These are phyloP conservation scores for Phytomonas francai DNA, from an alignment of 208 protist genomes.

Conservation along the genomic window DNA sequence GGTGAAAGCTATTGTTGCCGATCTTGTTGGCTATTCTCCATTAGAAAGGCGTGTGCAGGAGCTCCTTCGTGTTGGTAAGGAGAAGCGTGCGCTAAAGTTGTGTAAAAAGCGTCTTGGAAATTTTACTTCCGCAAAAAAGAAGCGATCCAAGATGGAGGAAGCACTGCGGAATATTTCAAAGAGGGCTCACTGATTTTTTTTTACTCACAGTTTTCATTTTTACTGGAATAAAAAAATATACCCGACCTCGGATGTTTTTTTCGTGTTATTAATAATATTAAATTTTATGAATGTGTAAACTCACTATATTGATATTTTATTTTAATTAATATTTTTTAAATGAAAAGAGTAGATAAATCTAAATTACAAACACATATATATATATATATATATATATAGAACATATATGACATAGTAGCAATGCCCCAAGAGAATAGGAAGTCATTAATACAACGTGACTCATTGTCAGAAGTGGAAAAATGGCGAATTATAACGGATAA, in stretches of 20 bases:
- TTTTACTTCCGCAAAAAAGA: not conserved
- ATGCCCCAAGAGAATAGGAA: not conserved
- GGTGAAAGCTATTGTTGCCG: not conserved
- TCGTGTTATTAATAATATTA: not conserved
- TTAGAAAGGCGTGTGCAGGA: not conserved
- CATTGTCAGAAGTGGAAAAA: slow-evolving; percentile 69
- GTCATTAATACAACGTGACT: slow-evolving; percentile 37
- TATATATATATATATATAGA: slow-evolving; percentile 1
- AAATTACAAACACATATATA: slow-evolving; percentile 1
- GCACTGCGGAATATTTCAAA: not conserved
- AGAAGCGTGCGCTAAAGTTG: not conserved
- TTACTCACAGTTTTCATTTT: slow-evolving; percentile 1
- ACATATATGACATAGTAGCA: not conserved
- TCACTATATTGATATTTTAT: not conserved
- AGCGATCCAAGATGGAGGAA: not conserved
- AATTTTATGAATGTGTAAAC: slow-evolving; percentile 2
- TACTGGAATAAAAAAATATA: not conserved
- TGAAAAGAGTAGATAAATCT: not conserved
- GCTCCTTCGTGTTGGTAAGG: not conserved
- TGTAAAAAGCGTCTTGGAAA: not conserved
- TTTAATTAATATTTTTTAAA: not conserved
- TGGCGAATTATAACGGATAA: slow-evolving; percentile 78
- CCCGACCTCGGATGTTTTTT: not conserved
- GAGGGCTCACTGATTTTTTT: not conserved
- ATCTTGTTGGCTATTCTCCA: not conserved